A percentile compares a stretch with the other conserved stretches of the same genome.
phyloP scores from a whole-genome alignment of 768 basidiomycete genomes.

The Kwoniella dejecticola region DNA sequence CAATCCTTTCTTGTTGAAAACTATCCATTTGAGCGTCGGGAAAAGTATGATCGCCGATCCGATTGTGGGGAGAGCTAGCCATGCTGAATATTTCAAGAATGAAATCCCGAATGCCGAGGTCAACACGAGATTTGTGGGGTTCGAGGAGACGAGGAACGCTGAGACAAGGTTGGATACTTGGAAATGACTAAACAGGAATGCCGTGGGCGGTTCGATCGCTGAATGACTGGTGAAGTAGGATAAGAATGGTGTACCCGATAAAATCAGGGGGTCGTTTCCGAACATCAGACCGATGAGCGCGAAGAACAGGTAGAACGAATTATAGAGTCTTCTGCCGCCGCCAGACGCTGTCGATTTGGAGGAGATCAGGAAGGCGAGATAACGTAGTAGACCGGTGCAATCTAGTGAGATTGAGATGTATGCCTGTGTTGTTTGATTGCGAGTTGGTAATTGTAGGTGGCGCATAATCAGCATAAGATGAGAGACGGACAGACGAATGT shows the following conservation, averaged over 20 bases:
- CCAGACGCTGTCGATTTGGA: conserved; percentile 69
- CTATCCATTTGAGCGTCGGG: conserved; percentile 54
- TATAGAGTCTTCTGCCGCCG: conserved; percentile 67
- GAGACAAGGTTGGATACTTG: conserved; percentile 74
- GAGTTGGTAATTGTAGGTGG: no score
- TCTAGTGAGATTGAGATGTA: conserved; percentile 93
- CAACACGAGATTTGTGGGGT: conserved; percentile 92
- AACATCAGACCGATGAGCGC: conserved; percentile 73
- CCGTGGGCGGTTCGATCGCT: conserved; percentile 56
- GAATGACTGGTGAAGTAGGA: conserved; percentile 80
- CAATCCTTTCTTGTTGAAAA: conserved; percentile 30
- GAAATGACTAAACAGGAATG: conserved; percentile 60
- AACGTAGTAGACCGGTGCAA: conserved; percentile 79
- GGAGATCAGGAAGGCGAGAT: conserved; percentile 85
- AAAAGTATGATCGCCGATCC: conserved; percentile 66
- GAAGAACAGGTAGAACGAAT: conserved; percentile 82
- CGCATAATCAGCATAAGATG: no score
- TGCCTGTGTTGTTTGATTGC: conserved; percentile 58
- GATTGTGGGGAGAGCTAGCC: conserved; percentile 78
- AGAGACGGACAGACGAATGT: no score
- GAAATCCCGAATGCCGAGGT: conserved; percentile 81
- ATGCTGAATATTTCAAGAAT: conserved; percentile 75
- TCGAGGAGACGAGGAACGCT: conserved; percentile 73
- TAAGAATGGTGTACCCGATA: conserved; percentile 86
- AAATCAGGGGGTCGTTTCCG: conserved; percentile 93